Evolutionary conservation across 345 rosid genomes (phyloP), one percentile per base, ranked within the genome.

Genomic region (Anacardium occidentale): DNA sequence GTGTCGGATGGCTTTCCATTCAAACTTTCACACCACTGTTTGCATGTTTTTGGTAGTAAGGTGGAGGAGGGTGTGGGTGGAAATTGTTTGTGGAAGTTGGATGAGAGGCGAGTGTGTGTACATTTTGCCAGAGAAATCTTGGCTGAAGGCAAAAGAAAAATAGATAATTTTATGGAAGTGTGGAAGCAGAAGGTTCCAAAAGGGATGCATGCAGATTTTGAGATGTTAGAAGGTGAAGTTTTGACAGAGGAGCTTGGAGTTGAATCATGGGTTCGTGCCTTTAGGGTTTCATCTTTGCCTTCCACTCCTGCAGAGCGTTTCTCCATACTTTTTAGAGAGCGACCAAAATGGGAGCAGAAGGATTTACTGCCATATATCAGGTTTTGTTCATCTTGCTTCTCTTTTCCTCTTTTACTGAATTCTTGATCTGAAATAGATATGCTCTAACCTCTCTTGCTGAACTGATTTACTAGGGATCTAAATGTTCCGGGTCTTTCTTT

Each of bases 201-300:
- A 25, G 91, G 90, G 57, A 89, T 92, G 85, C 84, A 83, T 56
- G 86, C 77, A 44, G 86, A 73, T 54, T 85, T 92, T 4, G 86
- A 89, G 32, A 86, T 89, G 93, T 80, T 94, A 81, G 94, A 94
- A 79, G 98, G 99, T 5, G 96, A 92, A 84, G 87, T 90, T 79
- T 83, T 94, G 78, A 85, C 85, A n/a, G 99, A 92, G 81, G 90
- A 79, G 77, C 57, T 90, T 0, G 99, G 98, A 12, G 85, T 84
- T 10, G 95, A 94, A 20, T 85, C 84, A 20, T 87, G 92, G 97
- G 81, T 92, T 73, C 87, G 75, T 64, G 83, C 78, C 45, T 90
- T 88, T 52, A 90, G 96, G 4, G 87, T 85, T 5, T 83, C 88
- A 11, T 89, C 89, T 10, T 75, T 94, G 78, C 94, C 98, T 2